These are phyloP conservation scores for Pleurotus pulmonarius DNA, from an alignment of 768 basidiomycete species.

Conservation along the genomic window DNA sequence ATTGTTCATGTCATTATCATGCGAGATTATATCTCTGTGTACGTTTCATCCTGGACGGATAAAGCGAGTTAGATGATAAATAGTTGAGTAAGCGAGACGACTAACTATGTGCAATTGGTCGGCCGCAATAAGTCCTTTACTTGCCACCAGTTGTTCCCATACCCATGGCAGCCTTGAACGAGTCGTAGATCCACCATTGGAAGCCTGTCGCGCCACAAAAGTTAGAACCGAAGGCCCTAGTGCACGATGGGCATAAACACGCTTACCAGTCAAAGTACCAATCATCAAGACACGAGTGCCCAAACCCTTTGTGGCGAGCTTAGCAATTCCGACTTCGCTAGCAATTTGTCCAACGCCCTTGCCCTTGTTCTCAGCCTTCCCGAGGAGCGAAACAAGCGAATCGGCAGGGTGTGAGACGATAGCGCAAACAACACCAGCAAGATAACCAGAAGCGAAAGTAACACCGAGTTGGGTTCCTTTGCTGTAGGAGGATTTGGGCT, in stretches of 20 bases:
- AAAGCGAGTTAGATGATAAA: neutral
- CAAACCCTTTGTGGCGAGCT: conserved; percentile 81
- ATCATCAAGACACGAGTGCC: conserved; percentile 88
- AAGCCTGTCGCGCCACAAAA: conserved; percentile 56
- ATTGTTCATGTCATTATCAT: conserved; percentile 6
- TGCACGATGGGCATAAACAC: neutral
- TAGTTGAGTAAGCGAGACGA: neutral
- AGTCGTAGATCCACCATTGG: conserved; percentile 95
- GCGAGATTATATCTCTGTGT: neutral
- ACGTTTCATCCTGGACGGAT: conserved; percentile 4
- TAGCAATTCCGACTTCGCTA: conserved; percentile 59
- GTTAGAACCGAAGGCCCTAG: neutral
- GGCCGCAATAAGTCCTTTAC: conserved; percentile 33
- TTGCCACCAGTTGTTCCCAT: conserved; percentile 88
- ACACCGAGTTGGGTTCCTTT: conserved; percentile 85
- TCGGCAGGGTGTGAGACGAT: conserved; percentile 97
- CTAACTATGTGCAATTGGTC: neutral
- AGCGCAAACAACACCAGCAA: conserved; percentile 94
- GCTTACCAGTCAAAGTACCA: conserved; percentile 44
- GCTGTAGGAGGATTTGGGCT: conserved; percentile 73
- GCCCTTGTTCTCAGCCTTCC: conserved; percentile 84
- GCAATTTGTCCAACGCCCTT: conserved; percentile 71
- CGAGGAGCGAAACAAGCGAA: conserved; percentile 88
- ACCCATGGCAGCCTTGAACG: conserved; percentile 81
- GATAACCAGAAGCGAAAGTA: conserved; percentile 88